Percentiles rank a stretch among this genome's conserved stretches.
These are phyloP conservation scores for Oenanthe javanica DNA, from an alignment of 140 eudicot genomes.

Conservation along the genomic window DNA sequence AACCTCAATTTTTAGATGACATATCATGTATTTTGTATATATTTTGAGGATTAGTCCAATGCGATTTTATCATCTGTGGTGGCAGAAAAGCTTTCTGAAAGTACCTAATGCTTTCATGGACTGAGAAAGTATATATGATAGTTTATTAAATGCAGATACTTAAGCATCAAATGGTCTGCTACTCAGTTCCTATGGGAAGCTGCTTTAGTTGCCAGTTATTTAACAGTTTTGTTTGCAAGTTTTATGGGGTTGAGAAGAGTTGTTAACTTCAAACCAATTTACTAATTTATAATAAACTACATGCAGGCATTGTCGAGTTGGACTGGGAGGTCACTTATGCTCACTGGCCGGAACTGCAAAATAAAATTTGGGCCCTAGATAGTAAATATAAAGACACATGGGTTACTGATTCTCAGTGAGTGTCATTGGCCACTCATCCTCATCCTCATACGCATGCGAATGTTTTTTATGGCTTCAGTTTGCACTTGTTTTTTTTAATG, in stretches of 20 bases:
- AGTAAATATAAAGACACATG: constrained; percentile 47
- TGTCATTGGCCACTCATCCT: constrained; percentile 5
- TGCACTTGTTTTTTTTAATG: neutral
- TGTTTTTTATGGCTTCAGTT: neutral
- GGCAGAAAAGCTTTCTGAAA: neutral
- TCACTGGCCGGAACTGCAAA: constrained; percentile 40
- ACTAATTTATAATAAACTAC: neutral
- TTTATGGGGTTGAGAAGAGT: neutral
- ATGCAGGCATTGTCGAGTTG: constrained; percentile 49
- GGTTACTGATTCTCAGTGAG: constrained; percentile 53
- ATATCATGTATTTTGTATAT: neutral
- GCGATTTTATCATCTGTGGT: neutral
- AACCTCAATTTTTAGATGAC: neutral
- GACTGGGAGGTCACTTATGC: constrained; percentile 34
- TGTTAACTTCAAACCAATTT: neutral
- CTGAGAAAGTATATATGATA: neutral
- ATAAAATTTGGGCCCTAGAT: constrained; percentile 45
- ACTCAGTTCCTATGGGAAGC: neutral
- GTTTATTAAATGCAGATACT: neutral
- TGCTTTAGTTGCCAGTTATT: neutral
- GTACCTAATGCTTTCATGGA: neutral
- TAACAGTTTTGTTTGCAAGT: neutral
- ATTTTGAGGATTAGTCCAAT: neutral
- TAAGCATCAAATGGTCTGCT: neutral
- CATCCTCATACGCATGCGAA: neutral